These are phyloP conservation scores for Lachnellula willkommii DNA, from an alignment of 2,329 filamentous ascomycete genomes.

Conservation along the genomic window DNA sequence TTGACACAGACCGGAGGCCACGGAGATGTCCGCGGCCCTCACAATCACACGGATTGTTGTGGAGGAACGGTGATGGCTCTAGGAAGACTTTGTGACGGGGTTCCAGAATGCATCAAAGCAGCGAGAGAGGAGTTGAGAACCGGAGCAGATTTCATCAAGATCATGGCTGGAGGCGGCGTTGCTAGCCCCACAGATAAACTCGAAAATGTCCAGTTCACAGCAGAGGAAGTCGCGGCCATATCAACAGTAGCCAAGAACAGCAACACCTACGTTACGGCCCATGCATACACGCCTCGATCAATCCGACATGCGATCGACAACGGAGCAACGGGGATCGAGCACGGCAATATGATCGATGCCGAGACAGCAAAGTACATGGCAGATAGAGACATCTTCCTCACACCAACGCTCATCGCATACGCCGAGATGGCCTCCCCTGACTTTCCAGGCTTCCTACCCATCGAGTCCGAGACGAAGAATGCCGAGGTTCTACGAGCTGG, in stretches of 20 bases:
- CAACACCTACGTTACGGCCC: slow-evolving; percentile 51
- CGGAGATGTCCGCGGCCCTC: slow-evolving; percentile 43
- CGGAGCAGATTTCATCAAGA: slow-evolving; percentile 57
- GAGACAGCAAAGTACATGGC: slow-evolving; percentile 48
- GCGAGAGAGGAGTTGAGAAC: slow-evolving; percentile 49
- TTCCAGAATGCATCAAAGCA: slow-evolving; percentile 47
- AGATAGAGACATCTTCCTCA: slow-evolving; percentile 43
- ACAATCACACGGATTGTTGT: slow-evolving; percentile 44
- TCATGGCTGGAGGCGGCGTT: slow-evolving; percentile 55
- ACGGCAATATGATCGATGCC: slow-evolving; percentile 59
- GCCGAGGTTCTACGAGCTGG: slow-evolving; percentile 43
- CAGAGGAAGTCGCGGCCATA: slow-evolving; percentile 51
- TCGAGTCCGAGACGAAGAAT: slow-evolving; percentile 45
- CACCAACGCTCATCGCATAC: slow-evolving; percentile 50
- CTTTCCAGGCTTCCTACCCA: slow-evolving; percentile 40
- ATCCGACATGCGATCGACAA: slow-evolving; percentile 52
- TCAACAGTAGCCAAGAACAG: slow-evolving; percentile 43
- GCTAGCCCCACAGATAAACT: slow-evolving; percentile 50
- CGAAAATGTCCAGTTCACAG: slow-evolving; percentile 50
- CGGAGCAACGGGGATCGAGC: slow-evolving; percentile 52
- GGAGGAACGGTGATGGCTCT: slow-evolving; percentile 38
- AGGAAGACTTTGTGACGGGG: slow-evolving; percentile 47
- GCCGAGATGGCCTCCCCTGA: slow-evolving; percentile 42
- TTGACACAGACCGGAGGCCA: slow-evolving; percentile 56
- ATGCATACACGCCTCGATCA: slow-evolving; percentile 50